phyloP scores from a whole-genome alignment of 2,329 filamentous ascomycete genomes.

The Botrytis pseudocinerea region DNA sequence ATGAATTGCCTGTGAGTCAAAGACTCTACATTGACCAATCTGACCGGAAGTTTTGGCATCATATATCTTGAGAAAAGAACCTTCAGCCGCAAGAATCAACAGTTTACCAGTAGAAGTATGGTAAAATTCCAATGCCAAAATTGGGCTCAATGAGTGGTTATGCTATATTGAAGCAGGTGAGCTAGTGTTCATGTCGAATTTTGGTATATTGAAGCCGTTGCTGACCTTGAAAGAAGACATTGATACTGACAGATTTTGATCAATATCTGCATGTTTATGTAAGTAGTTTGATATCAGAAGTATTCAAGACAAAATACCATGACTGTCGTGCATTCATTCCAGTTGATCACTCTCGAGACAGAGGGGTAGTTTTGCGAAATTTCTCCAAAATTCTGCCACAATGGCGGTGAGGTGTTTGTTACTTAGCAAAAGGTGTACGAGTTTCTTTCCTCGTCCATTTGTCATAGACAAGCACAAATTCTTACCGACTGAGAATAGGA shows the following conservation, averaged over 20 bases:
- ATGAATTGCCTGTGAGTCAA: conserved; percentile 70
- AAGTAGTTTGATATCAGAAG: not conserved
- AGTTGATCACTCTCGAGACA: not conserved
- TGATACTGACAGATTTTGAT: not conserved
- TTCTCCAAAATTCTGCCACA: not conserved
- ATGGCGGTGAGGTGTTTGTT: not conserved
- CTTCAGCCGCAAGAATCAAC: conserved; percentile 60
- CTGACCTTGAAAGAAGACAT: conserved; percentile 24
- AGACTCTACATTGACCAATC: conserved; percentile 53
- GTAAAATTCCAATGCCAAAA: conserved; percentile 61
- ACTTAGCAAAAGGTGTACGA: not conserved
- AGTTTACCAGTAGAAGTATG: conserved; percentile 37
- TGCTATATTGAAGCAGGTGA: conserved; percentile 32
- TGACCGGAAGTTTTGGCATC: conserved; percentile 40
- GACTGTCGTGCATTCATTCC: not conserved
- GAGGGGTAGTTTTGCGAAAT: not conserved
- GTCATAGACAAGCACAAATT: not conserved
- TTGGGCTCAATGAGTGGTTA: conserved; percentile 46
- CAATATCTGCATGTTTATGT: conserved; percentile 1
- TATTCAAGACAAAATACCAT: not conserved
- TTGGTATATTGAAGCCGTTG: not conserved
- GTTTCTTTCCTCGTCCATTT: not conserved
- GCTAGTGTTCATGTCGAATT: not conserved
- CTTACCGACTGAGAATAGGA: not conserved
- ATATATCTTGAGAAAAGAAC: conserved; percentile 58